Evolutionary conservation across 805 yeast species (phyloP), one percentile per base, ranked within the genome.

Genomic region (Schwanniomyces polymorphus): DNA sequence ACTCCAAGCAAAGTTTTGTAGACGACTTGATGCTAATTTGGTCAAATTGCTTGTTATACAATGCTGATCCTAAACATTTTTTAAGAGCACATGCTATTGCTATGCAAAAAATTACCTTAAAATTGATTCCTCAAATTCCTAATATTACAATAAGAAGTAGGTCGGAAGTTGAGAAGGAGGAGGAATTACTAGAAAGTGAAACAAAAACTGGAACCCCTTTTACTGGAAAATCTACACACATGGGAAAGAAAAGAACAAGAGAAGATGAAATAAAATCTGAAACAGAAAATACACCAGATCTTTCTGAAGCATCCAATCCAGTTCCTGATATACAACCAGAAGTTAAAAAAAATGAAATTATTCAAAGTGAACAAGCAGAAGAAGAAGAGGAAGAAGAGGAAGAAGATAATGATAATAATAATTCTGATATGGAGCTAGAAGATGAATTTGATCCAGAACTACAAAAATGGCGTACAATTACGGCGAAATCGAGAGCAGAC

Each of bases 21-120:
- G 96, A 88, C 60, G 99, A 94, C 64, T 72, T 94, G 50, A 88
- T 88, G 91, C 76, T 95, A 44, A 94, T 94, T 27, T 94, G 99
- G 99, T 82, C 84, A 51, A 94, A 94, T 65, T 94, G 99, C 64
- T 70, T 95, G 48, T 82, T 91, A 1, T 94, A 90, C 64, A 94
- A 94, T 64, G 86, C 97, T 0, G 98, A 94, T 59, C 98, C 99
- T 2, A 85, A 84, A 49, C 98, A 94, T 65, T 92, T 88, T 55
- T 64, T 94, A 39, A 75, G 99, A 42, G 88, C 83, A 0, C 97
- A 94, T 68, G 99, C 99, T 0, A 67, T 88, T 41, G 97, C 97
- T 1, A 95, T 94, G 99, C 96, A 91, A 57, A 90, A 90, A 67
- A 89, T 88, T 61, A 84, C 98, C 0, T 63, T 82, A 44, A 76